Evolutionary conservation across 2,329 filamentous ascomycete species (phyloP).

Genomic region (Trichoderma sp.): DNA sequence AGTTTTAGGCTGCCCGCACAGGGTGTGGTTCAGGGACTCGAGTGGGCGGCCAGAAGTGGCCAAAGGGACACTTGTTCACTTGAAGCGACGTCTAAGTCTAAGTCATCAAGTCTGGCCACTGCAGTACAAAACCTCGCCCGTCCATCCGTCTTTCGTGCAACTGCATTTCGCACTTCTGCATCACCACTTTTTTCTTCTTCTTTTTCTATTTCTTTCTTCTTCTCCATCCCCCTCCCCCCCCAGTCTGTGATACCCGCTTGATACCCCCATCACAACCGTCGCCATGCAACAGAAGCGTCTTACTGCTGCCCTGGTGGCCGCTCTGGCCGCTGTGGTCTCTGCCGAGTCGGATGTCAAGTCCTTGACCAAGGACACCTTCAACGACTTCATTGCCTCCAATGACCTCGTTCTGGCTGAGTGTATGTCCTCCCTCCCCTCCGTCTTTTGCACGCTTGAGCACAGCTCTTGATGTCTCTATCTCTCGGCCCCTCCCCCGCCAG

Average conservation of each 20-base stretch:
- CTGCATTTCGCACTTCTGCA: constrained; percentile 30
- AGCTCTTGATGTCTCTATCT: not conserved
- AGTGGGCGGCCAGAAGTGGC: constrained; percentile 28
- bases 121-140: constrained; percentile 42
- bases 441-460: not conserved
- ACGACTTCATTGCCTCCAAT: constrained; percentile 81
- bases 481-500: constrained; percentile 1
- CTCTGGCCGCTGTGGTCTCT: constrained; percentile 59
- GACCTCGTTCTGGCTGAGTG: constrained; percentile 93
- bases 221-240: not conserved
- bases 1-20: constrained; percentile 18
- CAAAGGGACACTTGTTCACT: constrained; percentile 52
- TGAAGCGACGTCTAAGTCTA: constrained; percentile 45
- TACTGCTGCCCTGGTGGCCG: constrained; percentile 57
- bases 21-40: constrained; percentile 23
- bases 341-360: constrained; percentile 80
- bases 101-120: constrained; percentile 22
- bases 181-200: constrained; percentile 27
- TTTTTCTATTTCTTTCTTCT: constrained; percentile 8
- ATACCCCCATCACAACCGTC: constrained; percentile 30
- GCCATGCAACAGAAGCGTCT: constrained; percentile 56
- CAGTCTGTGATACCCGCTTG: not conserved
- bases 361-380: constrained; percentile 84
- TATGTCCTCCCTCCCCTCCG: constrained; percentile 50
- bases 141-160: constrained; percentile 35